Conservation (phyloP, 768 basidiomycete species). For the Leccinum arenicola region DNA sequence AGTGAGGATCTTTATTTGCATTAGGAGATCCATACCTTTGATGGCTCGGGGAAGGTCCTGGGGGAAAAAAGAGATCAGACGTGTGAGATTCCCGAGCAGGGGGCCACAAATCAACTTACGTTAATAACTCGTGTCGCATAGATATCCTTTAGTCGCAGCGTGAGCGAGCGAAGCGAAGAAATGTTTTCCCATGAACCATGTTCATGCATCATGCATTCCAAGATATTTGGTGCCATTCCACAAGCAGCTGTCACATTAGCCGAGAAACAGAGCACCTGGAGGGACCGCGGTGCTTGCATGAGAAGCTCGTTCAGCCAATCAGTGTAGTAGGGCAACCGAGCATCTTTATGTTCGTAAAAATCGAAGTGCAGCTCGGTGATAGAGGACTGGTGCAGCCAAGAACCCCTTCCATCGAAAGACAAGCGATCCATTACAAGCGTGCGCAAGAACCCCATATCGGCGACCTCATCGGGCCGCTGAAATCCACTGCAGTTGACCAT, state of each 20-base stretch:
- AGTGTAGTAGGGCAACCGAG: not conserved
- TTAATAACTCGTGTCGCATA: too few species aligned
- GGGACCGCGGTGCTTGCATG: not conserved
- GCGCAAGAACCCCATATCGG: not conserved
- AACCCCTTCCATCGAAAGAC: not conserved
- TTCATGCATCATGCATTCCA: not conserved
- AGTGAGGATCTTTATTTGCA: too few species aligned
- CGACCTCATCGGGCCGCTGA: not conserved
- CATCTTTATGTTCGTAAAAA: not conserved
- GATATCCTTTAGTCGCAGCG: not conserved
- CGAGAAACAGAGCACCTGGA: not conserved
- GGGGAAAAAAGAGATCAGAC: too few species aligned
- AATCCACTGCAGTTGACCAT: not conserved
- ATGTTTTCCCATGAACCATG: not conserved
- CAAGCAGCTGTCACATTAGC: not conserved
- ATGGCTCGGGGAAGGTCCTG: too few species aligned
- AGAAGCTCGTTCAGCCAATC: not conserved
- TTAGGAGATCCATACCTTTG: too few species aligned
- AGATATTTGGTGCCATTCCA: not conserved
- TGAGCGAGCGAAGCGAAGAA: not conserved
- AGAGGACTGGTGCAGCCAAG: not conserved
- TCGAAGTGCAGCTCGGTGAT: not conserved
- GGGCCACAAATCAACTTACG: too few species aligned
- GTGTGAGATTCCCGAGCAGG: too few species aligned
- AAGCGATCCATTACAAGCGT: not conserved